Evolutionary conservation across 1,139 yeast species (phyloP).

Genomic region (Yamadazyma sp.): DNA sequence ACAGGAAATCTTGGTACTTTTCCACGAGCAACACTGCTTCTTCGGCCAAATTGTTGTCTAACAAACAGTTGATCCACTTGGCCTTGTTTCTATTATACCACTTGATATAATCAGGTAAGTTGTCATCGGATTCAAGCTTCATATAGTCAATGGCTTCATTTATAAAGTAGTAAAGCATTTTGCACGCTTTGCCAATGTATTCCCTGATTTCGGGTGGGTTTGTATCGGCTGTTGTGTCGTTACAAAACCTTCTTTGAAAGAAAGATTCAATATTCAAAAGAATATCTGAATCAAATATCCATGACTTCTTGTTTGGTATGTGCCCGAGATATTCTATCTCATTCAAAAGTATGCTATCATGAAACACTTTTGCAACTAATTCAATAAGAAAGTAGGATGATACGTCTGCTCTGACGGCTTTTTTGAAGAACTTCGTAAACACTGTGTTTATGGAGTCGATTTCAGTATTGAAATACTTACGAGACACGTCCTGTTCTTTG

Average conservation of each 20-base stretch:
- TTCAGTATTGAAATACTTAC: conserved; percentile 30
- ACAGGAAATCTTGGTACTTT: conserved; percentile 60
- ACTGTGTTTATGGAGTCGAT: conserved; percentile 35
- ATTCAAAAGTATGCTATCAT: conserved; percentile 44
- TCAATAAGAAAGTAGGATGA: conserved; percentile 26
- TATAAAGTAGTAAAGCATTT: conserved; percentile 38
- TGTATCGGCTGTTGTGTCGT: conserved; percentile 15
- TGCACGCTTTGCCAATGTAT: conserved; percentile 24
- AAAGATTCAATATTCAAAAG: conserved; percentile 33
- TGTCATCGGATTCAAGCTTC: conserved; percentile 23
- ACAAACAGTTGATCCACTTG: conserved; percentile 57
- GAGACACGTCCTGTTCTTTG: conserved; percentile 16
- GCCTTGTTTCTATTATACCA: conserved; percentile 36
- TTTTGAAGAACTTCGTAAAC: conserved; percentile 27
- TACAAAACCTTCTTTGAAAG: conserved; percentile 23
- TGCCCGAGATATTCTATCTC: conserved; percentile 31
- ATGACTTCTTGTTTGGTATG: conserved; percentile 25
- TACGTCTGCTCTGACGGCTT: conserved; percentile 22
- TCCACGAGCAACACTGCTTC: conserved; percentile 70
- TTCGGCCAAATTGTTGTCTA: conserved; percentile 43
- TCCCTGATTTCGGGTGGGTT: conserved; percentile 12
- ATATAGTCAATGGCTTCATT: conserved; percentile 39
- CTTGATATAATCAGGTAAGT: conserved; percentile 25
- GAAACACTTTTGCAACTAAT: conserved; percentile 36
- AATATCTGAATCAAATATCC: conserved; percentile 43